Base-by-base conservation (phyloP, 345 rosid genomes). In the Eucalyptus melliodora region DNA sequence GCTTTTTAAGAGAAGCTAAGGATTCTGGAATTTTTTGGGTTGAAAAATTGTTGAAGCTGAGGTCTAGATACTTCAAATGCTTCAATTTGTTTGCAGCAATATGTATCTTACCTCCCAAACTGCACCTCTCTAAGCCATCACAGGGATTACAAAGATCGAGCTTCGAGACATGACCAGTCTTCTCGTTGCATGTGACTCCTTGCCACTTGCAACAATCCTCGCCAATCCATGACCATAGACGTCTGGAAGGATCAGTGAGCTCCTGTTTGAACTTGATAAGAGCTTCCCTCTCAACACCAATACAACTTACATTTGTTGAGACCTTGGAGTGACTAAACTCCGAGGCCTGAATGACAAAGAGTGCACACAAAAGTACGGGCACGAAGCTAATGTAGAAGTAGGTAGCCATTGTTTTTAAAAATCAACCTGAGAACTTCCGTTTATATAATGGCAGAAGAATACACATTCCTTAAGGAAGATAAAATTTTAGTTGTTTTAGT, bases 171-270 rank as follows among this genome's bases (percentile, higher is more conserved):
- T 60, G 90, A 55, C 88, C 87, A 2, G 90, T 90, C 37, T n/a
- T n/a, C 44, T 82, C 60, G 15, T 87, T 56, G 90, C 94, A 92
- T 44, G 45, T 7, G 10, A 91, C 53, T 30, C 92, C 93, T 88
- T 34, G 50, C 94, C 92, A 91, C 59, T 47, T 60, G 50, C 92
- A 91, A 62, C 92, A 92, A 50, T 90, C 88, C 83, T 86, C 16
- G 12, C 90, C 92, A 10, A 16, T 55, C 94, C 93, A 93, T 16
- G 92, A 91, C 55, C 90, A 90, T 50, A 93, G 91, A 51, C 26
- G 44, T 30, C 1, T 30, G 10, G 56, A 87, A 37, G 47, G 13
- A 51, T 65, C 82, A 19, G 23, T n/a, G 16, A 87, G n/a, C 19
- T 26, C 83, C 9, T n/a, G 56, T 3, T 45, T 62, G 56, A 62